Evolutionary conservation across 2,329 filamentous ascomycete genomes (phyloP).

Genomic region (Claviceps sp.): DNA sequence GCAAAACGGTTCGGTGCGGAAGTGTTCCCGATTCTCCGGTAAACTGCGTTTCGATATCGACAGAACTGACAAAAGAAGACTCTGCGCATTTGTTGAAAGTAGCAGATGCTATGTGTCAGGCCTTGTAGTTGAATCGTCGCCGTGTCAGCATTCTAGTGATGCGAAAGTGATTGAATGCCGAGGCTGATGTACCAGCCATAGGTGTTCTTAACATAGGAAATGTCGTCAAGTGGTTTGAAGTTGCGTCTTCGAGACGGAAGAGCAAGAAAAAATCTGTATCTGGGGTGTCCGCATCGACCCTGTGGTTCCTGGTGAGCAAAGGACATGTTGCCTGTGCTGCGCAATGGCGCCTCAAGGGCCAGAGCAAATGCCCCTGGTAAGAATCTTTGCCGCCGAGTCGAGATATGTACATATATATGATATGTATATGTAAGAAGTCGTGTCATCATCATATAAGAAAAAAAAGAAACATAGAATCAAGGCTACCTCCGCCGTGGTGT

Average conservation of each 20-base stretch:
- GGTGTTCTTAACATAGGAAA: background rate
- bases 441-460: slow-evolving; percentile 20
- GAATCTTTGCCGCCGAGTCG: background rate
- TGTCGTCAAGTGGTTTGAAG: background rate
- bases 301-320: too few species aligned
- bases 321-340: background rate
- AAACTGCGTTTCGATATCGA: background rate
- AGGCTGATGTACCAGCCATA: background rate
- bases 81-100: slow-evolving; percentile 1
- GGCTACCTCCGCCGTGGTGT: slow-evolving; percentile 19
- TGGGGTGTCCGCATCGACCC: background rate
- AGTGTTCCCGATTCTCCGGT: background rate
- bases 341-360: background rate
- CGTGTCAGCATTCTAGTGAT: background rate
- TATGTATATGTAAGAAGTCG: slow-evolving; percentile 8
- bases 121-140: background rate
- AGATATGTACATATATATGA: slow-evolving; percentile 3
- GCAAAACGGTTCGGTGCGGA: background rate
- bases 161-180: background rate
- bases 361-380: background rate
- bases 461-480: slow-evolving; percentile 12
- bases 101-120: background rate
- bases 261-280: background rate
- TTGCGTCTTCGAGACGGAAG: background rate
- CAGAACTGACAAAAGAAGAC: background rate